Percentiles rank a stretch among this genome's conserved stretches.
Conservation (phyloP, 495 filamentous ascomycete genomes). For the Penicillium simplicissimum region DNA sequence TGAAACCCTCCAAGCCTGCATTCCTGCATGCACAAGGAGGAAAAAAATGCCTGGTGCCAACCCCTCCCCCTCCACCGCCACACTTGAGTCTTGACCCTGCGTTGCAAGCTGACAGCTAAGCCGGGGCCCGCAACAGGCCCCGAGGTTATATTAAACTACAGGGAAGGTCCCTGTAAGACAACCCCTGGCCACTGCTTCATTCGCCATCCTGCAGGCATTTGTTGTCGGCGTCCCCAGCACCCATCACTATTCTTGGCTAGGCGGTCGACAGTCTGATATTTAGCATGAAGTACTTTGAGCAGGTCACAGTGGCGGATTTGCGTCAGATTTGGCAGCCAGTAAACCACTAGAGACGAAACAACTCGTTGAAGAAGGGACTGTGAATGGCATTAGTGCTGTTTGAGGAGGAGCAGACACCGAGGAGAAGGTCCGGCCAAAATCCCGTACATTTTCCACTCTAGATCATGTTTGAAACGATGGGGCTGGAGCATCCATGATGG, state of each 20-base stretch:
- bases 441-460: not conserved
- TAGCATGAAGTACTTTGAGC: not conserved
- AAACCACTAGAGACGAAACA: not conserved
- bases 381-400: not conserved
- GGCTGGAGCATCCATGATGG: not conserved
- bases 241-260: not conserved
- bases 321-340: not conserved
- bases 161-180: conserved; percentile 14
- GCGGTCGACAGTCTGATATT: not conserved
- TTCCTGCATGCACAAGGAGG: not conserved
- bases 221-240: not conserved
- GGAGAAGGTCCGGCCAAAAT: not conserved
- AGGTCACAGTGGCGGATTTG: not conserved
- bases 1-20: not conserved
- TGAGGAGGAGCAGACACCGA: not conserved
- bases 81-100: not conserved
- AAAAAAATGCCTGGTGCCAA: not conserved
- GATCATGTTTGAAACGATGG: not conserved
- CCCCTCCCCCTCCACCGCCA: conserved; percentile 1
- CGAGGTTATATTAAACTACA: conserved; percentile 15
- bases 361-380: not conserved
- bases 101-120: conserved; percentile 1
- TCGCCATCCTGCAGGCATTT: not conserved
- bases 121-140: not conserved
- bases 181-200: not conserved